phyloP scores from a whole-genome alignment of 106 monocot species.

The Cymbidium sinense region DNA sequence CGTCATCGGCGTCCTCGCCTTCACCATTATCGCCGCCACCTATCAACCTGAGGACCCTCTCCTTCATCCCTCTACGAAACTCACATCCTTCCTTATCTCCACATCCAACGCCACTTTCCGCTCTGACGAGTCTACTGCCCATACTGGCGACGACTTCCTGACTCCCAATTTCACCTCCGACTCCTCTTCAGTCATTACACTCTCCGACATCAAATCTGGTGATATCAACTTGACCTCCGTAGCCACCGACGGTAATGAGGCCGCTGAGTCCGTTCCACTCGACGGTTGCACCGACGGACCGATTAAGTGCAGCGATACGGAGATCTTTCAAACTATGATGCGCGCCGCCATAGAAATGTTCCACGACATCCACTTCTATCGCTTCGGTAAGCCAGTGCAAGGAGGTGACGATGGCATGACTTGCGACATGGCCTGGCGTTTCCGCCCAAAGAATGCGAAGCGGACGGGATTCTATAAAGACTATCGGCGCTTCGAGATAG shows the following conservation, averaged over 20 bases:
- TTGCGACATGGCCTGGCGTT: constrained; percentile 94
- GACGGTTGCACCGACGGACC: not conserved
- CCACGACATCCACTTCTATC: constrained; percentile 68
- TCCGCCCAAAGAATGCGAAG: constrained; percentile 70
- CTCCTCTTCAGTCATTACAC: constrained; percentile 3
- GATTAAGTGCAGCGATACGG: constrained; percentile 29
- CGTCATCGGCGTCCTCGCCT: constrained; percentile 50
- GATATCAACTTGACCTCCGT: too few species aligned
- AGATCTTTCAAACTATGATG: constrained; percentile 78
- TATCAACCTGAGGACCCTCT: constrained; percentile 63
- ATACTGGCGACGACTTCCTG: constrained; percentile 59
- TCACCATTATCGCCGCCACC: constrained; percentile 73
- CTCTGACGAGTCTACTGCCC: constrained; percentile 34
- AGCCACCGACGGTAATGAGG: too few species aligned
- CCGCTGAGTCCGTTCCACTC: too few species aligned
- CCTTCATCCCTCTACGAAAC: constrained; percentile 36
- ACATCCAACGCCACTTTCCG: constrained; percentile 61
- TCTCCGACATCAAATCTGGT: constrained; percentile 5
- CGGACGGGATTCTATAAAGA: constrained; percentile 75
- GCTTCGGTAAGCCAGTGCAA: constrained; percentile 65
- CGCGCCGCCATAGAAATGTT: constrained; percentile 63
- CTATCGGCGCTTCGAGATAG: constrained; percentile 69
- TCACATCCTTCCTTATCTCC: constrained; percentile 54
- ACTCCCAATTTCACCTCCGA: constrained; percentile 6
- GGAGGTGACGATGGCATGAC: constrained; percentile 18